Evolutionary conservation across 1,139 yeast species (phyloP).

Genomic region (Suhomyces bokatorum): DNA sequence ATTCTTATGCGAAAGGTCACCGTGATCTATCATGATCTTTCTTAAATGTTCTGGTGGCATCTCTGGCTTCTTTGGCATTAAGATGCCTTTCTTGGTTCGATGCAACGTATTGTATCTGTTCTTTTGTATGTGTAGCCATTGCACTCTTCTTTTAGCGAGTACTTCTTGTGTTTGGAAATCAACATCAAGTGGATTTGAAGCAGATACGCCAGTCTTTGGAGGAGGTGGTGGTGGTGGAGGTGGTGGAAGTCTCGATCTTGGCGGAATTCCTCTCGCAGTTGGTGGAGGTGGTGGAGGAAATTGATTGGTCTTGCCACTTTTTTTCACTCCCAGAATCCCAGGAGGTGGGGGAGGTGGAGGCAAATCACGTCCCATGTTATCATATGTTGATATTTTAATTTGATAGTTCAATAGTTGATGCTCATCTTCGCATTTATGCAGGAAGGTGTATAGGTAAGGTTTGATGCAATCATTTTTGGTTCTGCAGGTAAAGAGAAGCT

Average conservation of each 20-base stretch:
- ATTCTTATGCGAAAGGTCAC: conserved; percentile 77
- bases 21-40: conserved; percentile 80
- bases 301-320: not conserved
- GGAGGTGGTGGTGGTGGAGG: conserved; percentile 24
- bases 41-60: conserved; percentile 96
- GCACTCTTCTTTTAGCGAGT: conserved; percentile 50
- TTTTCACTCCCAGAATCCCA: conserved; percentile 12
- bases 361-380: conserved; percentile 26
- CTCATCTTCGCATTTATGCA: not conserved
- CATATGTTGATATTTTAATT: not conserved
- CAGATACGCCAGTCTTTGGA: not conserved
- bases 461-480: not conserved
- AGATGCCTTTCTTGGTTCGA: conserved; percentile 36
- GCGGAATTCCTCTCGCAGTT: conserved; percentile 15
- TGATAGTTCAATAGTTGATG: not conserved
- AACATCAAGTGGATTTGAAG: not conserved
- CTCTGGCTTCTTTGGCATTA: conserved; percentile 66
- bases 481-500: not conserved
- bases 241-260: conserved; percentile 13
- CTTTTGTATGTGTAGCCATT: conserved; percentile 64
- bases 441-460: not conserved
- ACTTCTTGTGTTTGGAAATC: conserved; percentile 22
- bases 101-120: conserved; percentile 36
- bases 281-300: conserved; percentile 11
- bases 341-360: conserved; percentile 38